phyloP scores from a whole-genome alignment of 257 asterid species.

The Solanum medicagineum region DNA sequence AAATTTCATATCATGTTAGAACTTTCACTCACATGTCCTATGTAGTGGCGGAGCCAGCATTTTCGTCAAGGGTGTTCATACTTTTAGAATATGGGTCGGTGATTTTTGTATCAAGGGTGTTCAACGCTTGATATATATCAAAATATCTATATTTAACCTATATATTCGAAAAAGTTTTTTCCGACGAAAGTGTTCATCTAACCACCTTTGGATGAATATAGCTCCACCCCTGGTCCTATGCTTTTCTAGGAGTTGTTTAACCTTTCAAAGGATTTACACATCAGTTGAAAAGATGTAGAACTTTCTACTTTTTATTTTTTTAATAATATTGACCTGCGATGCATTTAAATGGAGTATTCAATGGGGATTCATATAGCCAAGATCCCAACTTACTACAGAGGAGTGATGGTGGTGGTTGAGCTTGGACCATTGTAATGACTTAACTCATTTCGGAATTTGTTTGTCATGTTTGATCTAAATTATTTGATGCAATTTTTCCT shows the following conservation, averaged over 20 bases:
- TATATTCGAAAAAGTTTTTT: too few relatives aligned
- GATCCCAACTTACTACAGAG: not conserved
- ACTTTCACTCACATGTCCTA: not conserved
- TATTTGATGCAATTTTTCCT: not conserved
- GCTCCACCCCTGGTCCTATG: not conserved
- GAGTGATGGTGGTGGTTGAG: not conserved
- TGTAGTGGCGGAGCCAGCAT: too few relatives aligned
- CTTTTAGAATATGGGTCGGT: too few relatives aligned
- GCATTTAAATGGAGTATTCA: not conserved
- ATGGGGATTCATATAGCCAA: not conserved
- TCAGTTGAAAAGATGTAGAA: not conserved
- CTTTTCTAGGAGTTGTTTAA: not conserved
- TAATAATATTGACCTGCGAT: not conserved
- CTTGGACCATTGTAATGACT: too few relatives aligned
- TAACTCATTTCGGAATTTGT: not conserved
- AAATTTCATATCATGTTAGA: not conserved
- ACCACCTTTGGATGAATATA: too few relatives aligned
- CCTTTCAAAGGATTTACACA: not conserved
- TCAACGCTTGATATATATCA: too few relatives aligned
- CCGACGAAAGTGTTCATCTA: too few relatives aligned
- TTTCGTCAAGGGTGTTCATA: too few relatives aligned
- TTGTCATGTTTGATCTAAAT: not conserved
- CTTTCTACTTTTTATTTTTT: not conserved
- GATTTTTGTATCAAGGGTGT: too few relatives aligned
- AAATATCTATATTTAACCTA: too few relatives aligned